Base-by-base conservation (phyloP, 139 green algal species). In the Marvania coccoides region DNA sequence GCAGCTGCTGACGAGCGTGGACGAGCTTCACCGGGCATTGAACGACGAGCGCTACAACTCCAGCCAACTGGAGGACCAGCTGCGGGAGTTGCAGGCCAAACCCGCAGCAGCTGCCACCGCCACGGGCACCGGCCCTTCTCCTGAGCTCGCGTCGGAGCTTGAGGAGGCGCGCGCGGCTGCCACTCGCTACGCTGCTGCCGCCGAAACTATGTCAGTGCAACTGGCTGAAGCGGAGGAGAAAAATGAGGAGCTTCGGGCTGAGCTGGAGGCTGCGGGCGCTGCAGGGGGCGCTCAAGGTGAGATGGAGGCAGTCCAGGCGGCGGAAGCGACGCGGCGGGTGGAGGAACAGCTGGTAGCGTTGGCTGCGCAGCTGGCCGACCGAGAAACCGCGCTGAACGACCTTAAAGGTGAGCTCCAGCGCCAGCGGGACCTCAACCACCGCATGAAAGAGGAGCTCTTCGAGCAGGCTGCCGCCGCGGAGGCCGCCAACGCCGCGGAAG, bases 21-120 rank as follows among this genome's bases (percentile, higher is more conserved):
- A 71, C 24, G 45, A 46, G 34, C 46, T 71, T 12, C 63, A 71
- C 48, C 30, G 47, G 13, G 47, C 63, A 3, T 28, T 71, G 47
- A 12, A 64, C 13, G 63, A 71, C 60, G 63, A 71, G 37, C 63
- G 63, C 29, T 71, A 64, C 33, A 71, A 71, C 47, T 61, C 45
- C 28, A 48, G 9, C 13, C 24, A 48, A 5, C 9, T 73, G 28
- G 56, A 69, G 29, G 56, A 35, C 0, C 24, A 67, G 56, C 14
- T 70, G 6, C 29, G 28, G 42, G 40, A 58, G 29, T 53, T 61
- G 42, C 47, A 58, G 47, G 38, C 47, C 6, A 15, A 58, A 33
- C 47, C 19, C 19, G 42, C 42, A 51, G 42, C 42, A 28, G 42
- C 42, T 51, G 42, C 19, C 19, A 19, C 42, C 42, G 42, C 42